phyloP scores from a whole-genome alignment of 2,329 filamentous ascomycete species.

The Sclerotinia glacialis region DNA sequence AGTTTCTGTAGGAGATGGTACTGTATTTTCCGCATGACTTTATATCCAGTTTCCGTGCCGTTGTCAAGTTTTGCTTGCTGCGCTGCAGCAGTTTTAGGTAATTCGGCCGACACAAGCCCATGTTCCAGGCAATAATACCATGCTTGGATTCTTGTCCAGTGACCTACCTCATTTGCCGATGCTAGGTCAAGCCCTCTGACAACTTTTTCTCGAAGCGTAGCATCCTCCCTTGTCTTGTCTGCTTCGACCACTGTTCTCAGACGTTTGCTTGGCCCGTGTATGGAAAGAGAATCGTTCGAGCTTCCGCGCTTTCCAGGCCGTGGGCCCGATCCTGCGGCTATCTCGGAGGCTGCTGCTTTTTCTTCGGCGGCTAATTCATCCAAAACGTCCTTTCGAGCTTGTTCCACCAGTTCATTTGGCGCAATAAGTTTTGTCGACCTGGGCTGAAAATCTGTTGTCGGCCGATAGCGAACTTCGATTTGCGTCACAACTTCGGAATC shows the following conservation, averaged over 20 bases:
- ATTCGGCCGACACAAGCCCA: neutral
- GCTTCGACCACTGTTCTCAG: conserved; percentile 11
- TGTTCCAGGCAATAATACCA: conserved; percentile 14
- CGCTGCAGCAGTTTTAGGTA: conserved; percentile 10
- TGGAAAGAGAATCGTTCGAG: neutral
- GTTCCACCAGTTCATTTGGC: neutral
- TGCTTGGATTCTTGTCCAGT: conserved; percentile 19
- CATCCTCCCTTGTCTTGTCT: neutral
- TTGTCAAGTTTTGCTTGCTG: conserved; percentile 15
- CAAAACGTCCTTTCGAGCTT: neutral
- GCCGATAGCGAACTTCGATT: conserved; percentile 18
- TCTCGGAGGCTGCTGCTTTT: conserved; percentile 5
- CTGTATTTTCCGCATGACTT: conserved; percentile 6
- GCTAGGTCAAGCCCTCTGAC: neutral
- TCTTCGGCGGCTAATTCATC: conserved; percentile 8
- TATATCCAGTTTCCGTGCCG: neutral
- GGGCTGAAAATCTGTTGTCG: conserved; percentile 15
- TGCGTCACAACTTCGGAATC: conserved; percentile 1
- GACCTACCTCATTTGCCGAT: conserved; percentile 8
- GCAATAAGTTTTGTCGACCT: conserved; percentile 4
- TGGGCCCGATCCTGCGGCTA: neutral
- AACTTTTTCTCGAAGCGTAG: neutral
- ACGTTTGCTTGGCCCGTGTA: conserved; percentile 9
- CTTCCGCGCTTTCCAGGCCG: neutral
- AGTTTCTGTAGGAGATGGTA: conserved; percentile 2